These are phyloP conservation scores for Tuber magnatum DNA, from an alignment of 495 filamentous ascomycete species.

Conservation along the genomic window DNA sequence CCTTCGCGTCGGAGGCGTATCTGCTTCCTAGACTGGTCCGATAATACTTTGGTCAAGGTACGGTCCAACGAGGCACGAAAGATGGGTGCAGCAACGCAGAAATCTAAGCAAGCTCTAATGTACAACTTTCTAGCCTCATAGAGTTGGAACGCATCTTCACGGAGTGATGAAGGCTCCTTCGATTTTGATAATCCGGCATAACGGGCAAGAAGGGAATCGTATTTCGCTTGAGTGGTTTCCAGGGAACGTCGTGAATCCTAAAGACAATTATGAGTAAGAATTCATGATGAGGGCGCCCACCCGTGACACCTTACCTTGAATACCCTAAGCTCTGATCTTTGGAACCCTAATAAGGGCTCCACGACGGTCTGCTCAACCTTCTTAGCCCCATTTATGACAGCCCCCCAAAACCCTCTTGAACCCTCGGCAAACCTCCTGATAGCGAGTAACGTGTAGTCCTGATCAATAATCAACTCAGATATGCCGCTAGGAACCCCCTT, in stretches of 20 bases:
- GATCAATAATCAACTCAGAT: conserved; percentile 76
- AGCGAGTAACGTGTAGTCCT: conserved; percentile 87
- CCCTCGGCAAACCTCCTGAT: conserved; percentile 78
- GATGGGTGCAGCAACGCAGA: conserved; percentile 76
- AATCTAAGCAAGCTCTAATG: conserved; percentile 86
- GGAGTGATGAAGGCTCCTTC: conserved; percentile 80
- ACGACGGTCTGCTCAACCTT: conserved; percentile 67
- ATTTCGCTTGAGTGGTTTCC: conserved; percentile 72
- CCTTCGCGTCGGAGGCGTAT: conserved; percentile 56
- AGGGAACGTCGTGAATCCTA: conserved; percentile 67
- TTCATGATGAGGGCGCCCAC: background rate
- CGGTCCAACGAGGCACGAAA: conserved; percentile 72
- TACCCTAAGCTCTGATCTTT: conserved; percentile 61
- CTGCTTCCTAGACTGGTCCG: conserved; percentile 81
- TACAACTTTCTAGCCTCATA: conserved; percentile 90
- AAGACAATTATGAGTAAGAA: conserved; percentile 27
- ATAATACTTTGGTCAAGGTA: conserved; percentile 73
- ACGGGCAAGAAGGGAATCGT: conserved; percentile 68
- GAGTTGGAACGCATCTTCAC: conserved; percentile 93
- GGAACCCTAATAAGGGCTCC: conserved; percentile 72
- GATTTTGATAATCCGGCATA: conserved; percentile 81
- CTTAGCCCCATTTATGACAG: conserved; percentile 61
- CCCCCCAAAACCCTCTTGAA: conserved; percentile 74
- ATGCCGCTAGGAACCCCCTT: conserved; percentile 60
- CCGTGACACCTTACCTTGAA: conserved; percentile 51